phyloP scores from a whole-genome alignment of 768 basidiomycete species.

The Macrocybe gigantea region DNA sequence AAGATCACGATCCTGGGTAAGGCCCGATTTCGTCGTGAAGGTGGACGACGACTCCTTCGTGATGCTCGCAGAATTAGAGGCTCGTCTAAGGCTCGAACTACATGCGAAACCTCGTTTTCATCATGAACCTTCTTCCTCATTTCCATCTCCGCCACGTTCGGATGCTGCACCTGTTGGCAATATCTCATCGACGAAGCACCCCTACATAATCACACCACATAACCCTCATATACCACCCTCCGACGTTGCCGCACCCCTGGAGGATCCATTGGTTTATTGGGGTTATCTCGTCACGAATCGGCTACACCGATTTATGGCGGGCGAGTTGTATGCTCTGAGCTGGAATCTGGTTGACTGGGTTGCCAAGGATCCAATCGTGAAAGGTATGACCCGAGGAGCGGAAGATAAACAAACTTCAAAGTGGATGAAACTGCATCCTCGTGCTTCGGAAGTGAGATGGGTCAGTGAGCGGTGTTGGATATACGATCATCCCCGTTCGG shows the following conservation, averaged over 20 bases:
- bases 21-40: slow-evolving; percentile 90
- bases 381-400: slow-evolving; percentile 65
- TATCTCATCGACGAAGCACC: slow-evolving; percentile 1
- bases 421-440: slow-evolving; percentile 89
- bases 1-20: slow-evolving; percentile 58
- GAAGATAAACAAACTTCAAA: slow-evolving; percentile 93
- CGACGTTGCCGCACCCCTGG: slow-evolving; percentile 7
- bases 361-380: slow-evolving; percentile 66
- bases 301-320: slow-evolving; percentile 90
- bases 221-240: background rate
- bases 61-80: slow-evolving; percentile 91
- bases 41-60: slow-evolving; percentile 95
- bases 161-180: background rate
- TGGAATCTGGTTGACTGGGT: slow-evolving; percentile 87
- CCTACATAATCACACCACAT: background rate
- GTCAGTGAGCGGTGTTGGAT: slow-evolving; percentile 93
- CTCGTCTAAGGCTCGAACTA: slow-evolving; percentile 76
- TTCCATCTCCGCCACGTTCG: slow-evolving; percentile 7
- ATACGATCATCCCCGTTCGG: slow-evolving; percentile 93
- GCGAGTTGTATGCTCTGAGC: slow-evolving; percentile 87
- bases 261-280: slow-evolving; percentile 81
- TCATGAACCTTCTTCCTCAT: slow-evolving; percentile 11
- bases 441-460: slow-evolving; percentile 78
- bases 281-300: slow-evolving; percentile 86
- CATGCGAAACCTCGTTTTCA: slow-evolving; percentile 33